phyloP scores from a whole-genome alignment of 495 filamentous ascomycete genomes.

The Lophiotrema nucula region DNA sequence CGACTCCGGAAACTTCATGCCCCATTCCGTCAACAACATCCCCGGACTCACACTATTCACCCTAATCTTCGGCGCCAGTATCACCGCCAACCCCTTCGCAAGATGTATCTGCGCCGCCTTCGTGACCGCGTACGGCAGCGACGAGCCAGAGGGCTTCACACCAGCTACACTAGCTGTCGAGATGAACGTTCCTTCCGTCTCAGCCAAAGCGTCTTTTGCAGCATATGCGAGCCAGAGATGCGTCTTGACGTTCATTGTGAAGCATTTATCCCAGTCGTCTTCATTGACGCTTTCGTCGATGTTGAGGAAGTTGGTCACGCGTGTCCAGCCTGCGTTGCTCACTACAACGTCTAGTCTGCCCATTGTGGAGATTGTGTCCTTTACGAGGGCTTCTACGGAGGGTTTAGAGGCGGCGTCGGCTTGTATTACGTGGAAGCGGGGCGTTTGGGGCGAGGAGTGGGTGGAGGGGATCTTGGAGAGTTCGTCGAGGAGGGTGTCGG shows the following conservation, averaged over 20 bases:
- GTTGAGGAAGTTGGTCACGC: conserved; percentile 49
- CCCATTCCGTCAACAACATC: conserved; percentile 56
- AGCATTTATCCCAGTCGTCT: conserved; percentile 57
- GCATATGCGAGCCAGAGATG: conserved; percentile 57
- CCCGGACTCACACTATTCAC: conserved; percentile 57
- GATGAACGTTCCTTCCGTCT: conserved; percentile 53
- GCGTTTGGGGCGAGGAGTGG: conserved; percentile 8
- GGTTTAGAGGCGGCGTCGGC: conserved; percentile 51
- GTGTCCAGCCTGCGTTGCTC: conserved; percentile 60
- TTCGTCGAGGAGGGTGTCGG: conserved; percentile 47
- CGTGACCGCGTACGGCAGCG: conserved; percentile 47
- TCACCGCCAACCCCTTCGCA: conserved; percentile 50
- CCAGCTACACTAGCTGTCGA: conserved; percentile 55
- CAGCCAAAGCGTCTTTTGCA: conserved; percentile 47
- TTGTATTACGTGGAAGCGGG: conserved; percentile 46
- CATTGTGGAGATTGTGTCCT: conserved; percentile 45
- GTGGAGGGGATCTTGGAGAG: conserved; percentile 39
- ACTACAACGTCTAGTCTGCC: conserved; percentile 55
- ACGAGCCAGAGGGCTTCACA: conserved; percentile 42
- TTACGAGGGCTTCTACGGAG: conserved; percentile 47
- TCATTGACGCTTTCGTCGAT: conserved; percentile 56
- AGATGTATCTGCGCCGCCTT: conserved; percentile 61
- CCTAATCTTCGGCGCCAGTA: conserved; percentile 52
- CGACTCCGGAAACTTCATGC: conserved; percentile 48
- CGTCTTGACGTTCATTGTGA: conserved; percentile 59